Percentiles rank a stretch among this genome's conserved stretches.
Conservation (phyloP, 768 basidiomycete species). For the Lentinula raphanica region DNA sequence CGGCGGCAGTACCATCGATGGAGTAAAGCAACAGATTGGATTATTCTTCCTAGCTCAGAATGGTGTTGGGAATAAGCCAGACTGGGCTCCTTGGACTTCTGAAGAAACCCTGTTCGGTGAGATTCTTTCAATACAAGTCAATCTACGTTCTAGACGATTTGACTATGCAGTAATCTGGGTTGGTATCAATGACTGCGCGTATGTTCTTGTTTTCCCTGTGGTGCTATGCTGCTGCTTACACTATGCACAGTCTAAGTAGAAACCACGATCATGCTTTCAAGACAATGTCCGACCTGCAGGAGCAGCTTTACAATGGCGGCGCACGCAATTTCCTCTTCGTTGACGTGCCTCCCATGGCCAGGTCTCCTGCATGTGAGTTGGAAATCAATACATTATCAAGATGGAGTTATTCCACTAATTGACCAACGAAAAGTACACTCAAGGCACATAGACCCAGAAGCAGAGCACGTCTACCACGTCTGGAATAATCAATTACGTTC, state of each 20-base stretch:
- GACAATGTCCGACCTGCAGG: slow-evolving; percentile 39
- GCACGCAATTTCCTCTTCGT: slow-evolving; percentile 47
- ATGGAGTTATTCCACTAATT: not conserved
- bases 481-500: slow-evolving; percentile 44
- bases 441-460: not conserved
- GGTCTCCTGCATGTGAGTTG: slow-evolving; percentile 23
- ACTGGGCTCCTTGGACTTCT: slow-evolving; percentile 36
- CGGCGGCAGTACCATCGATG: slow-evolving; percentile 43
- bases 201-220: not conserved
- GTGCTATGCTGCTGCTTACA: not conserved
- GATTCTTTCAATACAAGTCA: slow-evolving; percentile 8
- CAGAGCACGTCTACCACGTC: slow-evolving; percentile 12
- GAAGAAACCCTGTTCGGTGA: slow-evolving; percentile 44
- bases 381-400: not conserved
- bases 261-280: slow-evolving; percentile 22
- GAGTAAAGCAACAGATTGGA: slow-evolving; percentile 36
- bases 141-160: not conserved
- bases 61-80: slow-evolving; percentile 26
- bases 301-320: slow-evolving; percentile 43
- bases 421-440: not conserved
- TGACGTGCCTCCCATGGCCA: slow-evolving; percentile 37
- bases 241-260: slow-evolving; percentile 12
- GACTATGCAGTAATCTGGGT: slow-evolving; percentile 49
- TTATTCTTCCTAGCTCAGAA: slow-evolving; percentile 31
- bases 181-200: slow-evolving; percentile 66